A percentile compares a stretch with the other conserved stretches of the same genome.
Conservation (phyloP, 805 yeast genomes). For the Metschnikowia gruessii region DNA sequence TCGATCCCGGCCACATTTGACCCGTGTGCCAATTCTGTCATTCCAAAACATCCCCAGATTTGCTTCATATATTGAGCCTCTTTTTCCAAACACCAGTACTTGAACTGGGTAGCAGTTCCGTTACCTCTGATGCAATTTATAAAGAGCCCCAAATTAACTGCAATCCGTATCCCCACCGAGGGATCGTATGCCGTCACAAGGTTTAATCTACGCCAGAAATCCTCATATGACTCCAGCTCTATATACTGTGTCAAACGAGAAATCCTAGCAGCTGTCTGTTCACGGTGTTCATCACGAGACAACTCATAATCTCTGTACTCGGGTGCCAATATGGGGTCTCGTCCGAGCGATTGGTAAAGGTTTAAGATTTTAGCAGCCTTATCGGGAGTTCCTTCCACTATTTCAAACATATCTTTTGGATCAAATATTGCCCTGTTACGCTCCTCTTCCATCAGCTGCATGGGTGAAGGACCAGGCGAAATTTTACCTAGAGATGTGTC, state of each 20-base stretch:
- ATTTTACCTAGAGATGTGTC: constrained; percentile 25
- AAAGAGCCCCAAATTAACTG: constrained; percentile 40
- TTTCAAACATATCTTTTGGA: constrained; percentile 39
- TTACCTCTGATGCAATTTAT: constrained; percentile 40
- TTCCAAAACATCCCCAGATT: constrained; percentile 26
- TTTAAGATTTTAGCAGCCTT: constrained; percentile 29
- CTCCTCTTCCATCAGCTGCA: constrained; percentile 29
- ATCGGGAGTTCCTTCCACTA: constrained; percentile 41
- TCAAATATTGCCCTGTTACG: constrained; percentile 32
- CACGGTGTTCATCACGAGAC: constrained; percentile 30
- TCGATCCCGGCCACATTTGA: constrained; percentile 23
- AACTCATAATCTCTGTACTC: constrained; percentile 33
- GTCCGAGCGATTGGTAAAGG: constrained; percentile 35
- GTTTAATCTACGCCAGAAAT: constrained; percentile 35
- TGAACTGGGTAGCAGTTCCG: constrained; percentile 39
- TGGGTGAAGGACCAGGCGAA: constrained; percentile 34
- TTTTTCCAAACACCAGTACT: constrained; percentile 36
- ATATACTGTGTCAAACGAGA: constrained; percentile 35
- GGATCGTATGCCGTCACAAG: constrained; percentile 39
- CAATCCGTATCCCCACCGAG: constrained; percentile 36
- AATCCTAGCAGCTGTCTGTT: constrained; percentile 34
- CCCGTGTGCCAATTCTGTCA: constrained; percentile 24
- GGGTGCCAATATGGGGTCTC: constrained; percentile 37
- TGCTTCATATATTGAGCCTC: constrained; percentile 35
- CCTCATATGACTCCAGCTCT: constrained; percentile 31